A percentile compares a stretch with the other conserved stretches of the same genome.
These are phyloP conservation scores for Clarireedia monteithiana DNA, from an alignment of 2,329 filamentous ascomycete genomes.

Conservation along the genomic window DNA sequence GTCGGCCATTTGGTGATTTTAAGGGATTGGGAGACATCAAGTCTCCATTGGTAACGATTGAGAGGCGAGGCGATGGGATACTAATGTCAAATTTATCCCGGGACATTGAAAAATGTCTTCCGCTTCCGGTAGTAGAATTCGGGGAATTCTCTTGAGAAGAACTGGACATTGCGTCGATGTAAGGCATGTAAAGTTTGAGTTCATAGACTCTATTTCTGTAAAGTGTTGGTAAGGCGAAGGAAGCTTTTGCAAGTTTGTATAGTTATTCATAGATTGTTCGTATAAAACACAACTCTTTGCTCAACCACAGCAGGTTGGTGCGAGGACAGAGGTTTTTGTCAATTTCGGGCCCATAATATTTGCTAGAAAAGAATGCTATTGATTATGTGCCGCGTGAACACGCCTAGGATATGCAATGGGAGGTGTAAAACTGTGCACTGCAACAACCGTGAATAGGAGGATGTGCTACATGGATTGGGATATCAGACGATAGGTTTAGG, in stretches of 20 bases:
- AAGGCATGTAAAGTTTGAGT: constrained; percentile 8
- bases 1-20: constrained; percentile 43
- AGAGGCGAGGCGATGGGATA: constrained; percentile 23
- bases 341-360: constrained; percentile 18
- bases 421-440: background rate
- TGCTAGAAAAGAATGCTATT: constrained; percentile 13
- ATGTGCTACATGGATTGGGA: constrained; percentile 14
- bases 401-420: background rate
- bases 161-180: constrained; percentile 24
- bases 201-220: constrained; percentile 12
- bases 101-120: constrained; percentile 25
- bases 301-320: constrained; percentile 7
- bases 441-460: background rate
- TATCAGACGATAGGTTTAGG: constrained; percentile 24
- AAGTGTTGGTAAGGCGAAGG: background rate
- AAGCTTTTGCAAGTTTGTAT: background rate
- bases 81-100: constrained; percentile 26
- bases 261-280: background rate
- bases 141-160: constrained; percentile 27
- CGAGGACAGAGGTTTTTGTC: constrained; percentile 9
- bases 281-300: constrained; percentile 4
- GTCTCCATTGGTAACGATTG: constrained; percentile 19
- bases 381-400: constrained; percentile 19
- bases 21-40: constrained; percentile 29
- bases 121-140: constrained; percentile 18